Base-by-base conservation (phyloP, 2,329 filamentous ascomycete genomes). In the Fonsecaea pugnacius region DNA sequence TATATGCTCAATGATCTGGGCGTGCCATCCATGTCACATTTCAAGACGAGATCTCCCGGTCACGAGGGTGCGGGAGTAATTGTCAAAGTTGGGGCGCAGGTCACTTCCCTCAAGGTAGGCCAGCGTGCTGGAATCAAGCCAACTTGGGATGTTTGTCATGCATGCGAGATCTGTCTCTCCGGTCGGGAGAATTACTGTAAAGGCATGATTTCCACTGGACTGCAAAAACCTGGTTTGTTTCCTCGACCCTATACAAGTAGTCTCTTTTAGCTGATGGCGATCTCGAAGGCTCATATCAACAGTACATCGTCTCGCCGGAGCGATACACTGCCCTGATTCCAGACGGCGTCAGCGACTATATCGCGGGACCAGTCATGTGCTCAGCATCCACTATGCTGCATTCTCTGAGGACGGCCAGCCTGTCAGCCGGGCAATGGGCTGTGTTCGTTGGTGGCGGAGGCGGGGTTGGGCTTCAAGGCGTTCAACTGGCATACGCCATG, bases 331-430 rank as follows among this genome's bases (percentile, higher is more conserved):
- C 54, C 8, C 55, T 65, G 7, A 63, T 63, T 58, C 33, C 50
- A 38, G 38, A 46, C 38, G 83, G 80, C 0, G 79, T 87, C 0
- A 73, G 75, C 0, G 84, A 86, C 64, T 80, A 83, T 65, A 69
- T 84, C 14, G 85, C 85, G 1, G 86, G 80, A 0, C 85, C 85
- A 0, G 81, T 87, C 62, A 86, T 87, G 83, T 88, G 85, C 75
- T 80, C 77, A 52, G 83, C 83, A 0, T 81, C 80, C 6, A 87
- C 86, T 1, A 83, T 87, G 66, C 84, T 87, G 72, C 79, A 82
- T 2, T 83, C 84, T 2, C 75, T 88, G 53, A 78, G 81, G 9
- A 81, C 84, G 43, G 82, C 81, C 0, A 78, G 76, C 1, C 73
- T 86, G 2, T 75, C 75, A 62, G 75, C 84, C 0, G 82, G 84